phyloP scores from a whole-genome alignment of 352 stramenopile species.

The Globisporangium sylvaticum region DNA sequence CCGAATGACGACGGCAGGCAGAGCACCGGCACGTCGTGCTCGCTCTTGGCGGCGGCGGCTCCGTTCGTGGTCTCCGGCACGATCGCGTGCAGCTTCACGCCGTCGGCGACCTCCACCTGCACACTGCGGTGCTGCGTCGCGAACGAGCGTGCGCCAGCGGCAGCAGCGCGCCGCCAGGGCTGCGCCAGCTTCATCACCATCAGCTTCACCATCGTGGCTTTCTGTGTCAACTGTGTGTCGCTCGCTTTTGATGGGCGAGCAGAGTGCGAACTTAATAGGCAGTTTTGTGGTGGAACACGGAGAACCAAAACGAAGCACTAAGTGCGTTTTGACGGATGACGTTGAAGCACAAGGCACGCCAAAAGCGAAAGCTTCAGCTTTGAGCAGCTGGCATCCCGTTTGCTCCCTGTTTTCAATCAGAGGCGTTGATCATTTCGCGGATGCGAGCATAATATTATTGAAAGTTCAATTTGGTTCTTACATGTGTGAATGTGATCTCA shows the following conservation, averaged over 20 bases:
- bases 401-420: no score
- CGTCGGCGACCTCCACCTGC: constrained; percentile 31
- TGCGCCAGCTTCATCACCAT: constrained; percentile 1
- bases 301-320: not conserved
- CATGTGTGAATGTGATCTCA: not conserved
- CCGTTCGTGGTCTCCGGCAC: constrained; percentile 18
- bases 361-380: no score
- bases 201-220: constrained; percentile 5
- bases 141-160: constrained; percentile 8
- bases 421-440: not conserved
- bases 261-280: not conserved
- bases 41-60: constrained; percentile 1
- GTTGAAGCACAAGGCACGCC: no score
- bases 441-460: not conserved
- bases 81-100: constrained; percentile 45
- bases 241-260: not conserved
- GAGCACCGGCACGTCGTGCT: constrained; percentile 36
- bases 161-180: not conserved
- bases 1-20: constrained; percentile 70
- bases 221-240: not conserved
- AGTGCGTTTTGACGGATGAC: no score
- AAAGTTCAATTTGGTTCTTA: not conserved
- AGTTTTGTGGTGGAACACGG: not conserved
- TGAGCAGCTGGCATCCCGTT: no score
- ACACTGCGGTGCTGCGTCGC: constrained; percentile 25